Evolutionary conservation across 805 yeast species (phyloP).

Genomic region (Candida piceae): DNA sequence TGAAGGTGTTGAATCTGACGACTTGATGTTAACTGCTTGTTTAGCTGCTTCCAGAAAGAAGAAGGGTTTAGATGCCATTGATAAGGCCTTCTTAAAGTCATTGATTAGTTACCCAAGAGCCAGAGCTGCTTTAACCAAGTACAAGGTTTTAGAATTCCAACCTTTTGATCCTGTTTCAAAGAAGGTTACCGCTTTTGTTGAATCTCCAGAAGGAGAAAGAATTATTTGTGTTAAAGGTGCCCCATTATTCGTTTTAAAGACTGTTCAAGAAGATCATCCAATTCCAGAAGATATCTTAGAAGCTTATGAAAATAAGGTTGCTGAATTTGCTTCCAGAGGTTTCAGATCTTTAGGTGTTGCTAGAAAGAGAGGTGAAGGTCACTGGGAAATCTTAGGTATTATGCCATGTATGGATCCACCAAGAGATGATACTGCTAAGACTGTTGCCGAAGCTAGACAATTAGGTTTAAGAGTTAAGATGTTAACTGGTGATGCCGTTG

Average conservation of each 20-base stretch:
- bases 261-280: slow-evolving; percentile 94
- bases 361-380: slow-evolving; percentile 95
- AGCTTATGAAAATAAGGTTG: slow-evolving; percentile 93
- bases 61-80: slow-evolving; percentile 94
- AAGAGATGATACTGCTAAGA: slow-evolving; percentile 93
- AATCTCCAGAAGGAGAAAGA: slow-evolving; percentile 91
- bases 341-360: slow-evolving; percentile 98
- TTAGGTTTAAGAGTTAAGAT: slow-evolving; percentile 92
- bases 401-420: slow-evolving; percentile 99
- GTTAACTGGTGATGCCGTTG: slow-evolving; percentile 98
- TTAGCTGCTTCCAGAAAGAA: slow-evolving; percentile 91
- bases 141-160: slow-evolving; percentile 90
- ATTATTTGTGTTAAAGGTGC: slow-evolving; percentile 96
- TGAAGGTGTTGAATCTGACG: slow-evolving; percentile 94
- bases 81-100: slow-evolving; percentile 88
- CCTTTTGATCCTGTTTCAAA: slow-evolving; percentile 96
- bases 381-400: slow-evolving; percentile 95
- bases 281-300: slow-evolving; percentile 88
- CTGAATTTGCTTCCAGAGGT: slow-evolving; percentile 96
- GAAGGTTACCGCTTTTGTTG: slow-evolving; percentile 90
- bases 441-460: slow-evolving; percentile 83
- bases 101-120: slow-evolving; percentile 84
- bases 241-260: slow-evolving; percentile 90
- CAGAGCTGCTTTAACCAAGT: slow-evolving; percentile 81
- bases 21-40: slow-evolving; percentile 90